These are phyloP conservation scores for Acanthamoeba triangularis DNA, from an alignment of 208 protist species.

Conservation along the genomic window DNA sequence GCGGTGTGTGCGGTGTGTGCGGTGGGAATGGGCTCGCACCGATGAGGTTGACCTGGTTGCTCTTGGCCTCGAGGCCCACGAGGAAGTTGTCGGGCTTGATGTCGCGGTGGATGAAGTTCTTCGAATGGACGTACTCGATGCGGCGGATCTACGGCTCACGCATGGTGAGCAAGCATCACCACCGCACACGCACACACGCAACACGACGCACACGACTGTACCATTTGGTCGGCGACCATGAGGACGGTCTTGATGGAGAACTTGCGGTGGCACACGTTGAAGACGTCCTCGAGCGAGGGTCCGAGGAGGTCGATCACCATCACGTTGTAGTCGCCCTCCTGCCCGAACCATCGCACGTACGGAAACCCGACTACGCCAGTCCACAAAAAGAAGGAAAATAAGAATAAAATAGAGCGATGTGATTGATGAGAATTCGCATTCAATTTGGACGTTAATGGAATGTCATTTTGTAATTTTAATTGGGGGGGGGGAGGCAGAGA, in stretches of 20 bases:
- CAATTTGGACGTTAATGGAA: conserved; percentile 4
- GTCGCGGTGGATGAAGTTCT: conserved; percentile 98
- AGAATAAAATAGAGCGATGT: not conserved
- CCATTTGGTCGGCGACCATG: conserved; percentile 99
- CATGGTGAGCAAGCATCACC: not conserved
- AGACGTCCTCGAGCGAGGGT: conserved; percentile 98
- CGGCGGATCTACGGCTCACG: conserved; percentile 86
- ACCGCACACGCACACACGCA: not conserved
- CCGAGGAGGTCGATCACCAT: conserved; percentile 99
- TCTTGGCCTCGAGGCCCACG: conserved; percentile 94
- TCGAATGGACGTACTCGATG: conserved; percentile 98
- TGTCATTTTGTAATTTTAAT: not conserved
- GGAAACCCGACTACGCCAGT: conserved; percentile 95
- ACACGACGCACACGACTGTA: conserved; percentile 78
- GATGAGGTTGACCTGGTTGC: conserved; percentile 87
- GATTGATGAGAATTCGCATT: not conserved
- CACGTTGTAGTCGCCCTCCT: conserved; percentile 98
- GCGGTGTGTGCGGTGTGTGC: not conserved
- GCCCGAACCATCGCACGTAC: conserved; percentile 96
- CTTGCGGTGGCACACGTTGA: conserved; percentile 93
- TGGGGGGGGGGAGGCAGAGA: not conserved
- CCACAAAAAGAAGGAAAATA: not conserved
- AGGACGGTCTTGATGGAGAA: conserved; percentile 99
- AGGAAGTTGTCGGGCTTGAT: conserved; percentile 99
- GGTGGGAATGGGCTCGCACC: not conserved